Evolutionary conservation across 2,329 filamentous ascomycete genomes (phyloP).

Genomic region (Cryphonectria japonica): DNA sequence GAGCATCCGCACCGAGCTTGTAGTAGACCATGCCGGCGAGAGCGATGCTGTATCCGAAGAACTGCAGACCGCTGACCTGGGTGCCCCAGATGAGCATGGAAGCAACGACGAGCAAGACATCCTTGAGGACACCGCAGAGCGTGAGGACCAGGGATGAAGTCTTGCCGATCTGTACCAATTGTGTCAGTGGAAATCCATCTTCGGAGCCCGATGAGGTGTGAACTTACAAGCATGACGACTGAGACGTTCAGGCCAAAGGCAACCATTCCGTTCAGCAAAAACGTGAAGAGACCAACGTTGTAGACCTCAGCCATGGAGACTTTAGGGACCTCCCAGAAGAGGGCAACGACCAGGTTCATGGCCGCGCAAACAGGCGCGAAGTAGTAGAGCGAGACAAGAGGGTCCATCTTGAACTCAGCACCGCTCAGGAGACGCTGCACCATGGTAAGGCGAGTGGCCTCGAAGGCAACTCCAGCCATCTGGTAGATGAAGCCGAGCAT

Average conservation of each 20-base stretch:
- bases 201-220: background rate
- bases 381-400: constrained; percentile 86
- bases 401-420: constrained; percentile 90
- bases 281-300: constrained; percentile 71
- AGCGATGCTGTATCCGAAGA: constrained; percentile 83
- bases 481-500: constrained; percentile 80
- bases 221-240: constrained; percentile 79
- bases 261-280: constrained; percentile 76
- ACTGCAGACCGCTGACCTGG: constrained; percentile 73
- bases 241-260: constrained; percentile 85
- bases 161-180: constrained; percentile 74
- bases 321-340: constrained; percentile 74
- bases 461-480: constrained; percentile 76
- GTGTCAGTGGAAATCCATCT: constrained; percentile 35
- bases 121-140: constrained; percentile 85
- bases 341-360: constrained; percentile 77
- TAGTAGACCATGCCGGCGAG: constrained; percentile 81
- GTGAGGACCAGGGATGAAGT: constrained; percentile 86
- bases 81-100: constrained; percentile 84
- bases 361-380: constrained; percentile 82
- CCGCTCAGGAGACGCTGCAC: constrained; percentile 82
- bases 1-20: constrained; percentile 81
- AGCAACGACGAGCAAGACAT: constrained; percentile 78
- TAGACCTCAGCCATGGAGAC: constrained; percentile 72
- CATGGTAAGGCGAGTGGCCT: constrained; percentile 82